These are phyloP conservation scores for Arthrobotrys iridis DNA, from an alignment of 2,329 filamentous ascomycete species.

Conservation along the genomic window DNA sequence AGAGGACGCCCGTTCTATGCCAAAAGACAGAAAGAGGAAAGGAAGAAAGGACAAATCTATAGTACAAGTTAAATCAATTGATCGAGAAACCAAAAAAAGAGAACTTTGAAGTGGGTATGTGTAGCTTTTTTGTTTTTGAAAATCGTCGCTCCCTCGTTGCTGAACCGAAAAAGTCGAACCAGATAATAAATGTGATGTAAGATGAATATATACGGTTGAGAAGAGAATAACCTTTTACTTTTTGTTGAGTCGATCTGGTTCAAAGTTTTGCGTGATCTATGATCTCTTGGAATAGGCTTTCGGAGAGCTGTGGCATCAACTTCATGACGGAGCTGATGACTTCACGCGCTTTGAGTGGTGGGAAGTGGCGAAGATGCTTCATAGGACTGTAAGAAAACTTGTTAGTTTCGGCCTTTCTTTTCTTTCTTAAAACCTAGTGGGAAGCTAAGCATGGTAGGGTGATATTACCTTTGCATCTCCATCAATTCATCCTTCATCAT, in stretches of 20 bases:
- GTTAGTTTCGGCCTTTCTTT: slow-evolving; percentile 57
- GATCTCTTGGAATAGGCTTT: slow-evolving; percentile 89
- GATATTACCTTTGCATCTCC: slow-evolving; percentile 78
- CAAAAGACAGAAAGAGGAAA: neutral
- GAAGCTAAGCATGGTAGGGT: slow-evolving; percentile 19
- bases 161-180: slow-evolving; percentile 9
- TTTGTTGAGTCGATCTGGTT: neutral
- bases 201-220: slow-evolving; percentile 19
- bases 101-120: slow-evolving; percentile 34
- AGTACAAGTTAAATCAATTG: slow-evolving; percentile 28
- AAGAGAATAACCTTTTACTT: slow-evolving; percentile 2
- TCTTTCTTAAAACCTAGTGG: too few relatives aligned
- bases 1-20: slow-evolving; percentile 42
- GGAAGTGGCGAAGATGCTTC: slow-evolving; percentile 87
- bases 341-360: slow-evolving; percentile 77
- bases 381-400: slow-evolving; percentile 74
- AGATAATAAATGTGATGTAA: neutral
- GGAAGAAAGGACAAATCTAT: slow-evolving; percentile 26
- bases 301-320: slow-evolving; percentile 88
- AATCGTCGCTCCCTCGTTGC: slow-evolving; percentile 23
- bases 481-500: slow-evolving; percentile 86
- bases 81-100: slow-evolving; percentile 18
- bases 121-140: slow-evolving; percentile 16
- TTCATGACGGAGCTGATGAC: slow-evolving; percentile 85
- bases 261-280: slow-evolving; percentile 77